A percentile compares a stretch with the other conserved stretches of the same genome.
phyloP scores from a whole-genome alignment of 495 filamentous ascomycete genomes.

The Saxophila tyrrhenica region DNA sequence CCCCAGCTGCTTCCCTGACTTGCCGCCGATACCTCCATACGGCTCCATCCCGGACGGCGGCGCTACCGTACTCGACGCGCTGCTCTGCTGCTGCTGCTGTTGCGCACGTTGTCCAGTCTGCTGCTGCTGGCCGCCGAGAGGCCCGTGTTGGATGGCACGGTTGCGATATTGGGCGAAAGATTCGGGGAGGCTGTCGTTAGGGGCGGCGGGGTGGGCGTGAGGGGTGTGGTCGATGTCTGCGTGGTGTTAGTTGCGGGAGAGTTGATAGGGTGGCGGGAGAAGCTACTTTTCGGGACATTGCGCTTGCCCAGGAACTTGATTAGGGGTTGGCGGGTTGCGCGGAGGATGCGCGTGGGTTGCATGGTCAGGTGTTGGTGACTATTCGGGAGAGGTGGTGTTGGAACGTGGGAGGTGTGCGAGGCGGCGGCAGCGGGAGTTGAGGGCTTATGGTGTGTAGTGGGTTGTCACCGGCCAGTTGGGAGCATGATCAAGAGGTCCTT shows the following conservation, averaged over 20 bases:
- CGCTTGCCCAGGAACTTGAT: constrained; percentile 92
- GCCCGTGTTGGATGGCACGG: constrained; percentile 89
- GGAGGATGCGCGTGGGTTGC: constrained; percentile 27
- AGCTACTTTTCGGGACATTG: constrained; percentile 53
- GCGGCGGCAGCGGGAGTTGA: constrained; percentile 3
- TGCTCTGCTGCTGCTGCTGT: background rate
- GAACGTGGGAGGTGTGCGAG: background rate
- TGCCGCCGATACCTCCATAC: constrained; percentile 48
- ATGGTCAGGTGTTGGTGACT: constrained; percentile 15
- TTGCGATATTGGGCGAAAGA: constrained; percentile 86
- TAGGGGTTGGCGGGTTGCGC: constrained; percentile 36
- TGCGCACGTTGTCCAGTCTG: constrained; percentile 20
- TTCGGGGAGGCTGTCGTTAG: constrained; percentile 47
- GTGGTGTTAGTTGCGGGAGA: too few species aligned
- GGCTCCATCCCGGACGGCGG: constrained; percentile 6
- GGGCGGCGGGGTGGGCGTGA: constrained; percentile 54
- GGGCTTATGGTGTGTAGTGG: background rate
- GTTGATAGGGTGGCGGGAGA: background rate
- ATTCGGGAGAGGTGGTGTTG: background rate
- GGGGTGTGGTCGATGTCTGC: constrained; percentile 62
- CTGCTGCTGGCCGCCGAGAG: constrained; percentile 48
- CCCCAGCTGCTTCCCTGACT: constrained; percentile 56
- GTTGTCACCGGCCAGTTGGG: background rate
- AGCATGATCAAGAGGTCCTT: constrained; percentile 1
- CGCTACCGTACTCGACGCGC: background rate